Evolutionary conservation across 2,329 filamentous ascomycete species (phyloP).

Genomic region (Pseudopyricularia cyperi): DNA sequence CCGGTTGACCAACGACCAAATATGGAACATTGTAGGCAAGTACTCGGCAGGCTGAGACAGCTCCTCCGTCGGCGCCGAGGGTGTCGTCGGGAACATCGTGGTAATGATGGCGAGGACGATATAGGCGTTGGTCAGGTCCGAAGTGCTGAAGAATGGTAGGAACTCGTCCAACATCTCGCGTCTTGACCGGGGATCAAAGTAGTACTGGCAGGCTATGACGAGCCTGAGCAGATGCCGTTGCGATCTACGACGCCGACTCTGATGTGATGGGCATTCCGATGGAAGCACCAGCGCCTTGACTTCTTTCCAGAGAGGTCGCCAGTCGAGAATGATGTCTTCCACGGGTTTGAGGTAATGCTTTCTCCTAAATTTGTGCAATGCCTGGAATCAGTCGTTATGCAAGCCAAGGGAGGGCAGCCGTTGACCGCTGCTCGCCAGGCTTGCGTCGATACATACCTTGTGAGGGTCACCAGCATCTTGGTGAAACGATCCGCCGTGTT

Average conservation of each 20-base stretch:
- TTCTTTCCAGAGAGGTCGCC: slow-evolving; percentile 86
- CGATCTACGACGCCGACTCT: slow-evolving; percentile 39
- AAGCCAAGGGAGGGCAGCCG: background rate
- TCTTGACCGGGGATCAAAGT: slow-evolving; percentile 81
- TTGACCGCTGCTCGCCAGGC: slow-evolving; percentile 11
- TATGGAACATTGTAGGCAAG: slow-evolving; percentile 86
- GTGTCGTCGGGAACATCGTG: slow-evolving; percentile 72
- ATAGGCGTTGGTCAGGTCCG: slow-evolving; percentile 82
- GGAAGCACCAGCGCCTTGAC: slow-evolving; percentile 84
- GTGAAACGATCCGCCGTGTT: slow-evolving; percentile 78
- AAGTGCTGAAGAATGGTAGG: slow-evolving; percentile 75
- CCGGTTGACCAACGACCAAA: slow-evolving; percentile 87
- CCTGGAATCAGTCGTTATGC: background rate
- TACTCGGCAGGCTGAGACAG: slow-evolving; percentile 81
- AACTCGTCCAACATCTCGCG: slow-evolving; percentile 71
- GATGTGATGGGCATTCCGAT: slow-evolving; percentile 60
- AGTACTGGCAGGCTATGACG: slow-evolving; percentile 78
- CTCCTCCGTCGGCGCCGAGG: slow-evolving; percentile 55
- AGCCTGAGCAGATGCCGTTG: slow-evolving; percentile 68
- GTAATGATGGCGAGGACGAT: slow-evolving; percentile 85
- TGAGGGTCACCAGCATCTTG: slow-evolving; percentile 90
- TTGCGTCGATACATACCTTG: slow-evolving; percentile 52
- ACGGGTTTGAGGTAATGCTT: slow-evolving; percentile 90
- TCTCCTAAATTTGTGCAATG: slow-evolving; percentile 40
- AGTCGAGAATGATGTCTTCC: slow-evolving; percentile 83